Percentiles rank a stretch among this genome's conserved stretches.
Evolutionary conservation across 2,329 filamentous ascomycete genomes (phyloP).

Genomic region (Colletotrichum orbiculare): DNA sequence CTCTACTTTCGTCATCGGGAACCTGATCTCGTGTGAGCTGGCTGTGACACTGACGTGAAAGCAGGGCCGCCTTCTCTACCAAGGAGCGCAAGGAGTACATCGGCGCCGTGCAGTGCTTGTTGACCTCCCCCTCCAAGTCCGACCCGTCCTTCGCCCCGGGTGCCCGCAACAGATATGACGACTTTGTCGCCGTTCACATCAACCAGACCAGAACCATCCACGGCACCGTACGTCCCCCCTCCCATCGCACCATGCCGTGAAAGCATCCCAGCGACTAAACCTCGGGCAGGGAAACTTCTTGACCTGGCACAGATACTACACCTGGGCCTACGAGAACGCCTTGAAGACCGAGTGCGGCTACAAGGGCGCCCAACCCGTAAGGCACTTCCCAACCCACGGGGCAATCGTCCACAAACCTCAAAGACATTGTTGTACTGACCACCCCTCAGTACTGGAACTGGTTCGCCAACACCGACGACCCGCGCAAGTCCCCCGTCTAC

Average conservation of each 20-base stretch:
- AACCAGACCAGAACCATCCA: slow-evolving; percentile 32
- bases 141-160: slow-evolving; percentile 24
- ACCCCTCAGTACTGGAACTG: slow-evolving; percentile 49
- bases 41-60: background rate
- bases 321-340: slow-evolving; percentile 34
- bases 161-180: slow-evolving; percentile 35
- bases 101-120: slow-evolving; percentile 35
- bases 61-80: slow-evolving; percentile 40
- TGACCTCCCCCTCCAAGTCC: slow-evolving; percentile 25
- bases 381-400: background rate
- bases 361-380: slow-evolving; percentile 34
- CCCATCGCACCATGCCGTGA: too few relatives aligned
- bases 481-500: slow-evolving; percentile 50
- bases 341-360: slow-evolving; percentile 37
- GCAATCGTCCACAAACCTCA: background rate
- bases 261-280: background rate
- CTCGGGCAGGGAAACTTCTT: slow-evolving; percentile 27
- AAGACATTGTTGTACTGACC: background rate
- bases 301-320: slow-evolving; percentile 37
- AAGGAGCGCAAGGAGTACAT: slow-evolving; percentile 38
- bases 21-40: background rate
- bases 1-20: background rate
- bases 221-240: slow-evolving; percentile 11
- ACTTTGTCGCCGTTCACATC: slow-evolving; percentile 38
- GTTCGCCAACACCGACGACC: slow-evolving; percentile 43